These are phyloP conservation scores for cucumber (Cucumis sativus) DNA, from an alignment of 306 rosid species.

Conservation along the genomic window Cucumber_9930_V3 NC_026655.2:21488001-21488500, in stretches of 20 bases:
- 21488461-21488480: conserved; percentile 43
- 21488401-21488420: conserved; percentile 47
- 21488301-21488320: background rate
- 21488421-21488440: conserved; percentile 44
- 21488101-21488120: background rate
- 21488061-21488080: background rate
- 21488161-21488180: background rate
- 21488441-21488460: conserved; percentile 44
- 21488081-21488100: background rate
- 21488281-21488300: background rate
- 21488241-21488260: background rate
- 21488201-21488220: background rate
- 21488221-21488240: background rate
- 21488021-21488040: background rate
- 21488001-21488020: background rate
- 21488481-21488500: conserved; percentile 38
- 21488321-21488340: background rate
- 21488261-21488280: background rate
- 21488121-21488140: background rate
- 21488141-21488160: background rate
- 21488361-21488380: background rate
- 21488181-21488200: too few relatives aligned
- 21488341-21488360: too few relatives aligned
- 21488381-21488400: background rate
- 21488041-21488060: background rate